Percentiles rank a stretch among this genome's conserved stretches.
These are phyloP conservation scores for Lathyrus tuberosus DNA, from an alignment of 306 rosid genomes.

Conservation along the genomic window DNA sequence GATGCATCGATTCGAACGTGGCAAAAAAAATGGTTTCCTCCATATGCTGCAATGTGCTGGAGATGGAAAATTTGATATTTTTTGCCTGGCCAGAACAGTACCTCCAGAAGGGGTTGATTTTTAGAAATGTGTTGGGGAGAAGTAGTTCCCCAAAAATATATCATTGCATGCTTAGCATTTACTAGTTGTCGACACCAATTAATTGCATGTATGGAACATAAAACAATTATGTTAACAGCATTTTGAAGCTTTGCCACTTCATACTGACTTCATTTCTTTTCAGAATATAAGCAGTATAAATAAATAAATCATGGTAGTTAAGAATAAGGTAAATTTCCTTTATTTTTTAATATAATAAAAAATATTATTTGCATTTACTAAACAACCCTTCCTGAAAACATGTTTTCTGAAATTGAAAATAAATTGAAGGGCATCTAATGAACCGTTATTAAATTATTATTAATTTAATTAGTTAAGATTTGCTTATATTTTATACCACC, in stretches of 20 bases:
- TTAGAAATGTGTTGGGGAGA: no score
- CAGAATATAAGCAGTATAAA: conserved; percentile 2
- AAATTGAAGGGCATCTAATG: neutral
- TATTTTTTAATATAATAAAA: no score
- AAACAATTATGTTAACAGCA: neutral
- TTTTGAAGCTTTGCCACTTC: conserved; percentile 13
- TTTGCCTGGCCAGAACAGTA: no score
- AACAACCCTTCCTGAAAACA: neutral
- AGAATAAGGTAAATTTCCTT: neutral
- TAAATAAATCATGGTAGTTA: neutral
- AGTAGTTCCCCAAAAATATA: neutral
- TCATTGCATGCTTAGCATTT: conserved; percentile 12
- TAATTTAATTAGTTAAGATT: neutral
- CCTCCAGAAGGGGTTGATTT: no score
- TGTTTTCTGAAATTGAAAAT: neutral
- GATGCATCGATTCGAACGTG: no score
- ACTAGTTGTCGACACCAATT: neutral
- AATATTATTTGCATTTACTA: neutral
- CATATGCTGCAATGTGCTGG: no score
- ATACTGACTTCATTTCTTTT: neutral
- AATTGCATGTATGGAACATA: conserved; percentile 8
- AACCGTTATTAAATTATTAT: no score
- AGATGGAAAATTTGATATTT: no score
- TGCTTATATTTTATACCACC: neutral
- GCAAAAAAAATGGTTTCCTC: no score